phyloP scores from a whole-genome alignment of 148 eudicot species.

The Salicornia ramosissima region DNA sequence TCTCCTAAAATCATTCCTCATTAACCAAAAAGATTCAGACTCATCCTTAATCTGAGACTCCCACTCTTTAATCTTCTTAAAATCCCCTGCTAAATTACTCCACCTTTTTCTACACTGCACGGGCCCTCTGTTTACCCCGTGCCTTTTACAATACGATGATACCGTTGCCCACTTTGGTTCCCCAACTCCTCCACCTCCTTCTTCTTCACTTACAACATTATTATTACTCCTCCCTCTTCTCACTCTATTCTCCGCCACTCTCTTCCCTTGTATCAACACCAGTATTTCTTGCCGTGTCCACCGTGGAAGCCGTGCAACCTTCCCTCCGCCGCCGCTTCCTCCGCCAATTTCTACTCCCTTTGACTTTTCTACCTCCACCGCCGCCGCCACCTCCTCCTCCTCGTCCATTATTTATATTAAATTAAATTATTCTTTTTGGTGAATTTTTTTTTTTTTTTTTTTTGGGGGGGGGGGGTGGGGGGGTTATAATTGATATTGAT shows the following conservation, averaged over 20 bases:
- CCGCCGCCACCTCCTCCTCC: not conserved
- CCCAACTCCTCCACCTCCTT: slow-evolving; percentile 28
- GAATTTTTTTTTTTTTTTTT: not conserved
- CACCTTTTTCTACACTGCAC: slow-evolving; percentile 92
- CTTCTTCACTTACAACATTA: slow-evolving; percentile 14
- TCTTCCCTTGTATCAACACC: slow-evolving; percentile 74
- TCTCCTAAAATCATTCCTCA: slow-evolving; percentile 85
- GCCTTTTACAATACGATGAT: slow-evolving; percentile 66
- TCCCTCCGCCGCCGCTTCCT: slow-evolving; percentile 29
- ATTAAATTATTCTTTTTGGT: too few species aligned
- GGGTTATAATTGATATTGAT: too few species aligned
- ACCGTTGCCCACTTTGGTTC: slow-evolving; percentile 93
- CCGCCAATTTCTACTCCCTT: slow-evolving; percentile 14
- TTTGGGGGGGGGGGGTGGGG: too few species aligned
- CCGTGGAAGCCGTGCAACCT: slow-evolving; percentile 62
- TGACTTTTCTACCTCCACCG: not conserved
- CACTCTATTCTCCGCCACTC: slow-evolving; percentile 74
- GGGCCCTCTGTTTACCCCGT: slow-evolving; percentile 88
- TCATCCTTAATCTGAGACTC: slow-evolving; percentile 46
- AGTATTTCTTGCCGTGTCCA: slow-evolving; percentile 92
- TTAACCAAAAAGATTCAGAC: slow-evolving; percentile 73
- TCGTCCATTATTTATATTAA: too few species aligned
- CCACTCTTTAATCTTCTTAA: slow-evolving; percentile 91
- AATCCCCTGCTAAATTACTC: slow-evolving; percentile 89
- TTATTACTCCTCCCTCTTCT: slow-evolving; percentile 41